Evolutionary conservation across 306 rosid genomes (phyloP).

Genomic region (Crotalaria pallida): DNA sequence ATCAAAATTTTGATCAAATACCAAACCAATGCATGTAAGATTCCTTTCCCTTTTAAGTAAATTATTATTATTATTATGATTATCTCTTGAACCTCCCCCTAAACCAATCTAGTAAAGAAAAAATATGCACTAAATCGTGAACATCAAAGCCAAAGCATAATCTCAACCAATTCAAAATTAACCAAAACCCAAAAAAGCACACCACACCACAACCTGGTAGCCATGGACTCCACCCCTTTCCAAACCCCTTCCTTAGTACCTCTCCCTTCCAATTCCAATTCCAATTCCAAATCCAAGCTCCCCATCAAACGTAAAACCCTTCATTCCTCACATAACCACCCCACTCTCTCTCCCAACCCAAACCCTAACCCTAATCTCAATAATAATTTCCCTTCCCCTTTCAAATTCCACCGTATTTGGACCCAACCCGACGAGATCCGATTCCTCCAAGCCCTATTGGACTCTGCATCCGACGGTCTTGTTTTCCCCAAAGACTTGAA

Average conservation of each 20-base stretch:
- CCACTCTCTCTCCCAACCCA: not conserved
- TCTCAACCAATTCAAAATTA: no score
- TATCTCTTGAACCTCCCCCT: no score
- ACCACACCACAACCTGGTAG: not conserved
- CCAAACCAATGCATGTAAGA: not conserved
- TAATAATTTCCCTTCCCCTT: not conserved
- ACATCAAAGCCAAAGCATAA: no score
- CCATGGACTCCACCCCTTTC: conserved; percentile 29
- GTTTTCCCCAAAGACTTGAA: conserved; percentile 27
- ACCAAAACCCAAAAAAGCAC: not conserved
- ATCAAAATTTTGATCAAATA: not conserved
- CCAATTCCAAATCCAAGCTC: conserved; percentile 28
- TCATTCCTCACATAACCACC: not conserved
- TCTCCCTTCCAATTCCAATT: not conserved
- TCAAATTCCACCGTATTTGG: conserved; percentile 39
- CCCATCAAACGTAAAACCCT: conserved; percentile 33
- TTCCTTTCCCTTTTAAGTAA: not conserved
- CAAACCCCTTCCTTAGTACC: not conserved
- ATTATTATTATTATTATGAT: no score
- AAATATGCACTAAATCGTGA: no score
- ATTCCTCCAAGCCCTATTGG: conserved; percentile 30
- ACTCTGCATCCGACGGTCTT: conserved; percentile 11
- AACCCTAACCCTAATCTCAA: not conserved
- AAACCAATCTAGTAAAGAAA: no score
- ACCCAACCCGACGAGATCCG: conserved; percentile 30